Base-by-base conservation (phyloP, 2,329 filamentous ascomycete species). In the Pestalotiopsis sp. region DNA sequence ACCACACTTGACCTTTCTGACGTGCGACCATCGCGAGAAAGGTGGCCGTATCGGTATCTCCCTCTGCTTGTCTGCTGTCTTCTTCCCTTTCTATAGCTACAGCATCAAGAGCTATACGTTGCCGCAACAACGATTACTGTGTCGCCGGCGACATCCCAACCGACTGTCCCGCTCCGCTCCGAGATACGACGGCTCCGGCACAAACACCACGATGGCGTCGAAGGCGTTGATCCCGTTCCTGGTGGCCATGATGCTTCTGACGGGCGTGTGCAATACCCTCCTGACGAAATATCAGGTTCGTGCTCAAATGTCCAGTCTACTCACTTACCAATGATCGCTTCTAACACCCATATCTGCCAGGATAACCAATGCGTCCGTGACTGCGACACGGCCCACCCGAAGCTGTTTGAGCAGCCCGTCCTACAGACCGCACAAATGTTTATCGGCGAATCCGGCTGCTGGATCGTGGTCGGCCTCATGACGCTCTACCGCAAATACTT, bases 391-490 rank as follows among this genome's bases (percentile, higher is more conserved):
- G 84, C 87, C 24, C 83, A 93, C 74, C 87, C 88, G 10, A 83
- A 87, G 70, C 87, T 88, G 73, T 98, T 99, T 81, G 94, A 98
- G 79, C 95, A 98, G 78, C 96, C 96, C 20, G 94, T 99, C 65
- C 89, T 98, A 66, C 96, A 99, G 79, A 98, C 96, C 71, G 89
- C 94, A 1, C 96, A 98, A 80, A 99, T 99, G 96, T 99, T 99
- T 79, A 87, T 98, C 70, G 96, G 96, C 67, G 96, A 99, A 80
- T 92, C 93, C 86, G 95, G 94, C 70, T 97, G 94, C 83, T 99
- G 95, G 94, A 86, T 98, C 14, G 93, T 99, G 65, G 87, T 98
- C 57, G 89, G 91, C 24, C 75, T 87, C 63, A 90, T 92, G 76
- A 84, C 87, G 24, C 81, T 95, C 2, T 92, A 92, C 79, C 84